A percentile compares a stretch with the other conserved stretches of the same genome.
phyloP scores from a whole-genome alignment of 139 green algal genomes.

The Trebouxia sp. region DNA sequence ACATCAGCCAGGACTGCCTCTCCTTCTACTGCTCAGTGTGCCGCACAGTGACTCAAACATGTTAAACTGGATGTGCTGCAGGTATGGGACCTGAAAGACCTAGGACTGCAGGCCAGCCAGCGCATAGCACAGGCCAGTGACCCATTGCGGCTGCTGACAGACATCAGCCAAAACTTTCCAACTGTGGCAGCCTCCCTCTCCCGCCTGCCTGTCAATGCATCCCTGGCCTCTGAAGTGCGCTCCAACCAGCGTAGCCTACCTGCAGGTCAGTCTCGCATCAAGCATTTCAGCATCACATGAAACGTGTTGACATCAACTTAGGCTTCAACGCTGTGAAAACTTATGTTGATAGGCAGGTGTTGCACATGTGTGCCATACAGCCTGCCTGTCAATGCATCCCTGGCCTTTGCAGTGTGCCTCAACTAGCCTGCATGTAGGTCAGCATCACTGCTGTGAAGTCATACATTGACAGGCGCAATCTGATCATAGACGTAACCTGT shows the following conservation, averaged over 20 bases:
- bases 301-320: too few relatives aligned
- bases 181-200: conserved; percentile 73
- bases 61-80: conserved; percentile 29
- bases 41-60: not conserved
- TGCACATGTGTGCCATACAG: too few relatives aligned
- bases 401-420: conserved; percentile 44
- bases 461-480: too few relatives aligned
- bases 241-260: conserved; percentile 41
- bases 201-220: conserved; percentile 16
- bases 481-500: too few relatives aligned
- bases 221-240: conserved; percentile 45
- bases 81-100: conserved; percentile 85
- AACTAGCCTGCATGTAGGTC: conserved; percentile 32
- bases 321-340: too few relatives aligned
- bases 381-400: conserved; percentile 10
- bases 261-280: not conserved
- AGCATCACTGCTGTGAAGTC: too few relatives aligned
- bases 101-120: conserved; percentile 87
- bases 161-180: conserved; percentile 90
- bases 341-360: too few relatives aligned
- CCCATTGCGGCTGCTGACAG: conserved; percentile 72
- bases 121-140: conserved; percentile 67
- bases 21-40: too few relatives aligned
- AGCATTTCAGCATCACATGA: too few relatives aligned
- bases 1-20: conserved; percentile 89